Percentiles rank a stretch among this genome's conserved stretches.
Conservation (phyloP, 2,329 filamentous ascomycete genomes). For the Pseudogymnoascus sp. region DNA sequence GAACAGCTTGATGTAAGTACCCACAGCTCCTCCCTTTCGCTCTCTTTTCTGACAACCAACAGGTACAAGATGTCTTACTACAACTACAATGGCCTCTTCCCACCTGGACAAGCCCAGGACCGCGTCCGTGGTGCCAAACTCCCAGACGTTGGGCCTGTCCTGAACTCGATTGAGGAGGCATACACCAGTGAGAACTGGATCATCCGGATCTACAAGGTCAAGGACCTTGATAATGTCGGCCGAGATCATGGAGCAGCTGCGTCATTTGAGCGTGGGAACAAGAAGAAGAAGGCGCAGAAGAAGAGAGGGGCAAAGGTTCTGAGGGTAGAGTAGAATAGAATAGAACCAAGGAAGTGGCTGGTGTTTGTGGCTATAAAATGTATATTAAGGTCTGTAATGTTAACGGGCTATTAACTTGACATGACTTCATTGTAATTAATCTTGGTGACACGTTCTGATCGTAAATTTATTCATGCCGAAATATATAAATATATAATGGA, state of each 20-base stretch:
- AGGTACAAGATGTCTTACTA: constrained; percentile 99
- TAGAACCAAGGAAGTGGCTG: constrained; percentile 4
- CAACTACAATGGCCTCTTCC: constrained; percentile 91
- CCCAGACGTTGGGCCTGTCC: constrained; percentile 75
- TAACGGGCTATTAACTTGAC: constrained; percentile 8
- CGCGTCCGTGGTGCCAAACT: constrained; percentile 75
- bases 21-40: neutral
- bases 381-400: constrained; percentile 7
- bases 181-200: constrained; percentile 99
- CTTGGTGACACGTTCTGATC: neutral
- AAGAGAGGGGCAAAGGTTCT: constrained; percentile 64
- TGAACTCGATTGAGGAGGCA: constrained; percentile 88
- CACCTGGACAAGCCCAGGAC: constrained; percentile 79
- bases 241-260: constrained; percentile 68
- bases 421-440: neutral
- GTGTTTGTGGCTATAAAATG: constrained; percentile 9
- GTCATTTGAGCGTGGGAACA: constrained; percentile 70
- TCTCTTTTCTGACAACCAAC: constrained; percentile 20
- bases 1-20: constrained; percentile 92
- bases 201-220: constrained; percentile 99
- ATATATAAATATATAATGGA: neutral
- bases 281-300: constrained; percentile 72
- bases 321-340: constrained; percentile 55
- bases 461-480: neutral
- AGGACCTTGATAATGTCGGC: constrained; percentile 93